Conservation (phyloP, 75 land plant species). For the Ceratopteris richardii region DNA sequence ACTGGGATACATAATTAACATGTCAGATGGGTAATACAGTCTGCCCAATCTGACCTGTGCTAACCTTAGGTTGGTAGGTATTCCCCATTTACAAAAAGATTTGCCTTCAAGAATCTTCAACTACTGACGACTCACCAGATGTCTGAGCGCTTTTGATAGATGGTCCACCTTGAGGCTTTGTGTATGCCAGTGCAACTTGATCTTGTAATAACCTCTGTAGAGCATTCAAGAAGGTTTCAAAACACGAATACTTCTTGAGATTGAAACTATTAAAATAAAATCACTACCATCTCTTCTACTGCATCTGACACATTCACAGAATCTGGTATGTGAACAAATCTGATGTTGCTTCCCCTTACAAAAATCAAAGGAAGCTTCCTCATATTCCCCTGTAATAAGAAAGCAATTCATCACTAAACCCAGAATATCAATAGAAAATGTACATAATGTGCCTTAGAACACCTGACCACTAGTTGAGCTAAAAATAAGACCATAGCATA, state of each 20-base stretch:
- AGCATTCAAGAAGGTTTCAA: not conserved
- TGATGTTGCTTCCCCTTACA: conserved; percentile 35
- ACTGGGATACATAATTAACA: too few species aligned
- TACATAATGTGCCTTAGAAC: too few species aligned
- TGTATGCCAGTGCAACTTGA: conserved; percentile 19
- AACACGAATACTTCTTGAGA: not conserved
- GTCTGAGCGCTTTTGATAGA: not conserved
- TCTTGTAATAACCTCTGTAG: conserved; percentile 25
- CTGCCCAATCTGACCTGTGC: too few species aligned
- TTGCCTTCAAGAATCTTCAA: too few species aligned
- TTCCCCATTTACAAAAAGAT: too few species aligned
- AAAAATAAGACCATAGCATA: too few species aligned
- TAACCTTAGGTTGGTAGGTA: too few species aligned
- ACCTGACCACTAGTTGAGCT: too few species aligned
- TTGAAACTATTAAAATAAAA: not conserved
- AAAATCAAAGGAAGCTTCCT: conserved; percentile 27
- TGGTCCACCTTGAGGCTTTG: conserved; percentile 21
- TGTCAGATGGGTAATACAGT: too few species aligned
- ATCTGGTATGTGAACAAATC: conserved; percentile 37
- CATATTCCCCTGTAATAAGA: conserved; percentile 17
- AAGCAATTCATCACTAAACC: not conserved
- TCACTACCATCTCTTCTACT: conserved; percentile 34
- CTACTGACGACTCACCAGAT: too few species aligned
- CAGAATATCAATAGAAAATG: too few species aligned
- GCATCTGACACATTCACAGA: conserved; percentile 21